Percentiles rank a stretch among this genome's conserved stretches.
These are phyloP conservation scores for Colletotrichum truncatum DNA, from an alignment of 2,329 filamentous ascomycete species.

Conservation along the genomic window DNA sequence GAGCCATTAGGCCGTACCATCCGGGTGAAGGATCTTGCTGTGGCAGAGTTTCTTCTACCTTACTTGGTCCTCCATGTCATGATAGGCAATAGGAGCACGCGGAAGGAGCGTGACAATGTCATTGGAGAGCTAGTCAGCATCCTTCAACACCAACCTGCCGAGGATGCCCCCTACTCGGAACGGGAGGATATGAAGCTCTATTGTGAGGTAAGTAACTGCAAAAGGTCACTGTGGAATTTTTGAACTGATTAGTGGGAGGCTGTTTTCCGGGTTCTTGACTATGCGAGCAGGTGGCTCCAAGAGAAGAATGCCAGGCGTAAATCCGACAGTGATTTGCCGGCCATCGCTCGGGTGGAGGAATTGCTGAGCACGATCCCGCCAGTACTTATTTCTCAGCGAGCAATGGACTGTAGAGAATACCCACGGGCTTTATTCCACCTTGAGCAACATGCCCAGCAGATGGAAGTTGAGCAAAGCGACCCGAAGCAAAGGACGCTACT, in stretches of 20 bases:
- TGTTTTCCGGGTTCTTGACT: slow-evolving; percentile 90
- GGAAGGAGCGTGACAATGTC: slow-evolving; percentile 71
- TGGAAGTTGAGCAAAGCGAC: slow-evolving; percentile 54
- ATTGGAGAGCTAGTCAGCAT: slow-evolving; percentile 79
- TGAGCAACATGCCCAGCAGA: slow-evolving; percentile 82
- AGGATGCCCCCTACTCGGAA: slow-evolving; percentile 65
- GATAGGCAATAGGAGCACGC: slow-evolving; percentile 70
- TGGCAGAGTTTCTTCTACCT: slow-evolving; percentile 88
- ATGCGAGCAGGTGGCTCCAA: slow-evolving; percentile 89
- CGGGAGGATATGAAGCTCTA: slow-evolving; percentile 83
- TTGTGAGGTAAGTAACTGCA: slow-evolving; percentile 75
- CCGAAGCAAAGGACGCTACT: slow-evolving; percentile 69
- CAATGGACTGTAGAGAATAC: slow-evolving; percentile 94
- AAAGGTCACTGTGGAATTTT: neutral
- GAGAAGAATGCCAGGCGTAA: slow-evolving; percentile 64
- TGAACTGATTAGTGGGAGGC: slow-evolving; percentile 65
- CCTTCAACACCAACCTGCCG: slow-evolving; percentile 67
- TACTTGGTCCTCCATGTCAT: slow-evolving; percentile 87
- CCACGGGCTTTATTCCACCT: slow-evolving; percentile 92
- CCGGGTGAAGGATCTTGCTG: slow-evolving; percentile 83
- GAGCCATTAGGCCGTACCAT: slow-evolving; percentile 84
- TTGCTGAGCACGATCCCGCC: slow-evolving; percentile 73
- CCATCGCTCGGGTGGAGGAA: slow-evolving; percentile 57
- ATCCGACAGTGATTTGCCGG: slow-evolving; percentile 54
- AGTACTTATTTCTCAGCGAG: slow-evolving; percentile 79